phyloP scores from a whole-genome alignment of 2,329 filamentous ascomycete genomes.

The Botryosphaeria dothidea region DNA sequence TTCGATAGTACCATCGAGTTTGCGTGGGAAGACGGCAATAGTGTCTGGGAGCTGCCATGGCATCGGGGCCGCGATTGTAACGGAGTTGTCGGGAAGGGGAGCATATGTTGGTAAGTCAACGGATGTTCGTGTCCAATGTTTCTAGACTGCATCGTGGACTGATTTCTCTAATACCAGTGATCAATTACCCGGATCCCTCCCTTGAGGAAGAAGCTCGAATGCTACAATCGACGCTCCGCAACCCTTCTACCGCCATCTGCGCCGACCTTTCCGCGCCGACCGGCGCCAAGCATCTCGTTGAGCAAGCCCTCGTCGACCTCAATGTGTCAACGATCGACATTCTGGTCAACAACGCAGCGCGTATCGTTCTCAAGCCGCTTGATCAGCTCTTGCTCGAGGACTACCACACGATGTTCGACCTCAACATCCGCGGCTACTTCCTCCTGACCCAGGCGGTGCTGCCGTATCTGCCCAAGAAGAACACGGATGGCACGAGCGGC shows the following conservation, averaged over 20 bases:
- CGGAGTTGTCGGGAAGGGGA: conserved; percentile 41
- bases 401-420: conserved; percentile 55
- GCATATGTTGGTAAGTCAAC: conserved; percentile 28
- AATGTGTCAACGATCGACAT: conserved; percentile 38
- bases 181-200: not conserved
- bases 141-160: not conserved
- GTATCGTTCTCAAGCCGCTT: conserved; percentile 28
- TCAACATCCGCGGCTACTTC: conserved; percentile 58
- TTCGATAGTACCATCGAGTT: conserved; percentile 4
- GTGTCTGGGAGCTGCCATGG: conserved; percentile 46
- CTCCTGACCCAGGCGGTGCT: conserved; percentile 57
- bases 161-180: not conserved
- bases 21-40: conserved; percentile 36
- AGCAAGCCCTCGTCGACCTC: not conserved
- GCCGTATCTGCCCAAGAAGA: conserved; percentile 47
- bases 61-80: conserved; percentile 45
- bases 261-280: not conserved
- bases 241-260: not conserved
- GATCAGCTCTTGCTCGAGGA: conserved; percentile 49
- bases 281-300: not conserved
- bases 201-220: not conserved
- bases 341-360: conserved; percentile 45
- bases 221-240: not conserved
- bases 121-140: not conserved
- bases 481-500: not conserved